These are phyloP conservation scores for Debaryomyces nepalensis DNA, from an alignment of 1,139 yeast species.

Conservation along the genomic window DNA sequence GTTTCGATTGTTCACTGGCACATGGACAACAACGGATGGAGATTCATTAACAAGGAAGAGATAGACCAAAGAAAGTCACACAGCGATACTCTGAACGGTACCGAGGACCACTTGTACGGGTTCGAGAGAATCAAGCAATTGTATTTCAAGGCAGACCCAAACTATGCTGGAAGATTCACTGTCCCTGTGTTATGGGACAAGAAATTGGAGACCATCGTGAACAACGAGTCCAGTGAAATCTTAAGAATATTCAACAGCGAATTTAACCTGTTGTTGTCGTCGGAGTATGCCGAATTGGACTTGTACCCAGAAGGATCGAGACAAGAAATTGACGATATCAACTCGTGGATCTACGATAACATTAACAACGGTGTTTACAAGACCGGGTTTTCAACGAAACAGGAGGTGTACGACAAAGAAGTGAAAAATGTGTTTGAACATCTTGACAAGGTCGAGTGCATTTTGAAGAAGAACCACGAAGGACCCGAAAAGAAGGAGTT, in stretches of 20 bases:
- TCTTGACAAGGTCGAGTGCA: slow-evolving; percentile 74
- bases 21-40: slow-evolving; percentile 87
- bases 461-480: slow-evolving; percentile 54
- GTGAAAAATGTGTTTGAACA: slow-evolving; percentile 67
- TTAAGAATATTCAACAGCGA: slow-evolving; percentile 80
- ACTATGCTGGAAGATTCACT: slow-evolving; percentile 80
- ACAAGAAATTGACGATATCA: slow-evolving; percentile 70
- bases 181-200: slow-evolving; percentile 95
- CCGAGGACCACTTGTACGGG: slow-evolving; percentile 69
- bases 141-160: slow-evolving; percentile 75
- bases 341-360: slow-evolving; percentile 82
- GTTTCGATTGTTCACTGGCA: slow-evolving; percentile 88
- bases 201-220: slow-evolving; percentile 79
- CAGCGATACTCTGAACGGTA: slow-evolving; percentile 53
- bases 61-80: slow-evolving; percentile 28
- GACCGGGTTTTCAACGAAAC: slow-evolving; percentile 85
- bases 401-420: slow-evolving; percentile 79
- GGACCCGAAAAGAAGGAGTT: slow-evolving; percentile 42
- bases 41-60: slow-evolving; percentile 53
- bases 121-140: slow-evolving; percentile 65
- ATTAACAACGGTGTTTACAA: slow-evolving; percentile 96
- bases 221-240: slow-evolving; percentile 88
- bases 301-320: slow-evolving; percentile 63
- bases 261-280: slow-evolving; percentile 58
- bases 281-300: slow-evolving; percentile 56